These are phyloP conservation scores for Fusarium brevicatenulatum DNA, from an alignment of 2,329 filamentous ascomycete species.

Conservation along the genomic window DNA sequence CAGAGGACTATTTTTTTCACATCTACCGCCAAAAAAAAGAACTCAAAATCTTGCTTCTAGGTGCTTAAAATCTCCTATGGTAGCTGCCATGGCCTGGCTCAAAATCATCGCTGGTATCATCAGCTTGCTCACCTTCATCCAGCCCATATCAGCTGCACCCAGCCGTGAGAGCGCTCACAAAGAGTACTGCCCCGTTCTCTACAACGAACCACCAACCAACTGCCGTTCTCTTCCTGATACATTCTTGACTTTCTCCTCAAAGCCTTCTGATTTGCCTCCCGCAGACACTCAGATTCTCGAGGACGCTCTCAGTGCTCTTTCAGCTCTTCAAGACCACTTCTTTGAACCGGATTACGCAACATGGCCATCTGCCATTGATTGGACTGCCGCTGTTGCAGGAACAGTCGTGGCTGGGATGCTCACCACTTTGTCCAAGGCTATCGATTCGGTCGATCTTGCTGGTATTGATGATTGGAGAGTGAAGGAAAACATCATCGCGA, in stretches of 20 bases:
- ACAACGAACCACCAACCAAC: constrained; percentile 21
- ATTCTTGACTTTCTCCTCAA: constrained; percentile 34
- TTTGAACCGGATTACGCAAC: constrained; percentile 81
- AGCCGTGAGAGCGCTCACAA: constrained; percentile 13
- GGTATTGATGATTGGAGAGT: constrained; percentile 56
- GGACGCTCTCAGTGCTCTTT: constrained; percentile 71
- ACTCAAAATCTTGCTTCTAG: not conserved
- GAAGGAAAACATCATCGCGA: constrained; percentile 82
- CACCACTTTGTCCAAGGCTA: constrained; percentile 73
- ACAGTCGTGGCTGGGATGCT: constrained; percentile 82
- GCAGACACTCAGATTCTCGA: constrained; percentile 51
- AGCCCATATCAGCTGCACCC: constrained; percentile 23
- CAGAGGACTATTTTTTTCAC: not conserved
- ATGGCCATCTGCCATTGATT: constrained; percentile 90
- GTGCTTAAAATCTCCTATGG: too few species aligned
- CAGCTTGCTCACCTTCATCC: constrained; percentile 4
- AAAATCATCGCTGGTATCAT: constrained; percentile 21
- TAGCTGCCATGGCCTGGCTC: constrained; percentile 28
- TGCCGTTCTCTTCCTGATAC: constrained; percentile 37
- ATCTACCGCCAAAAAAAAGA: not conserved
- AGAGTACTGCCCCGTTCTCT: constrained; percentile 40
- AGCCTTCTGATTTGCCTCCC: not conserved
- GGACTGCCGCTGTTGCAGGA: constrained; percentile 87
- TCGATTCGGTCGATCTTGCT: constrained; percentile 52
- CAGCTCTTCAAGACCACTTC: constrained; percentile 80